Base-by-base conservation (phyloP, 2,329 filamentous ascomycete species). In the Epichloe gansuensis region DNA sequence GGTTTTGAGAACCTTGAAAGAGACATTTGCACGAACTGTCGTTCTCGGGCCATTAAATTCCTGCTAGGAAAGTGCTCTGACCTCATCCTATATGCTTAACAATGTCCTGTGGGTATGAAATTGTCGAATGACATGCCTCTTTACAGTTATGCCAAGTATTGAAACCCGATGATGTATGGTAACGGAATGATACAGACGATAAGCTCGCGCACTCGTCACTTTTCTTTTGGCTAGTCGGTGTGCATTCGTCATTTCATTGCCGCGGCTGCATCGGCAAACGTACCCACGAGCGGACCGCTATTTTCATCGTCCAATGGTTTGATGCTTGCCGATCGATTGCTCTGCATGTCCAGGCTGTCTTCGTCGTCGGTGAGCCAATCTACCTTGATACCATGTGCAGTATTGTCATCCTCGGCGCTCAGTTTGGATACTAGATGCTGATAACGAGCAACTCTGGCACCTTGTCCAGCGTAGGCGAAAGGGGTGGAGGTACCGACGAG, bases 351-450 rank as follows among this genome's bases (percentile, higher is more conserved):
- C 42, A 69, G 25, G 5, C 50, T 63, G 39, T 64, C 68, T 54
- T 76, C 74, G 48, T 78, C 75, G 50, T 78, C 74, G 42, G 69
- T 69, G 51, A 76, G 63, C 76, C 76, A 80, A 58, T 82, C 80
- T 60, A 77, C 71, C 59, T 74, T 71, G 51, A 74, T 67, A 46
- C 71, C 73, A 39, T 68, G 62, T 21, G 68, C 59, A 27, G 61
- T 53, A 23, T 64, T 66, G 34, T 73, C 61, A 15, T 63, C 63
- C 51, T 79, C 73, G 15, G 70, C 64, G 36, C 74, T 74, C 9
- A 84, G 71, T 58, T 79, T 82, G 17, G 79, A 77, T 15, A 84
- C 72, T 47, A 84, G 74, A 57, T 76, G 75, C 58, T 82, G 78
- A 62, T 83, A 84, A 51, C 76, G 77, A 48, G 76, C 70, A 25